Percentiles rank a stretch among this genome's conserved stretches.
Conservation (phyloP, 2,329 filamentous ascomycete genomes). For the Hymenotorrendiella dingleyae region DNA sequence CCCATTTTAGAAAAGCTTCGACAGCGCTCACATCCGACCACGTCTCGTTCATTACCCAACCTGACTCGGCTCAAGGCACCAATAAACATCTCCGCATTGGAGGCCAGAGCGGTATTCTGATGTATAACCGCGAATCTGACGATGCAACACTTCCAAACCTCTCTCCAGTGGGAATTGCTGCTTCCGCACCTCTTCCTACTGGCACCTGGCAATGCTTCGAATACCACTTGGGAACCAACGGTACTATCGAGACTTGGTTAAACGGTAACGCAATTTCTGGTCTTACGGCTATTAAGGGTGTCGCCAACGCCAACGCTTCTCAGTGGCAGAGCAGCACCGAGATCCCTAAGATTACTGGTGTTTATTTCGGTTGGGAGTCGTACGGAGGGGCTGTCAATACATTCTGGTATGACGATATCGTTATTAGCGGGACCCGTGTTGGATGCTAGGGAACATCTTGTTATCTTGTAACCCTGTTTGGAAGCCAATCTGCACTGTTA, state of each 20-base stretch:
- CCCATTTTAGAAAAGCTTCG: slow-evolving; percentile 42
- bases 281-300: slow-evolving; percentile 37
- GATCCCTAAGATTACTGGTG: slow-evolving; percentile 46
- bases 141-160: slow-evolving; percentile 57
- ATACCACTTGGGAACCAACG: slow-evolving; percentile 53
- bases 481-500: too few relatives aligned
- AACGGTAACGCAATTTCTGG: slow-evolving; percentile 46
- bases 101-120: slow-evolving; percentile 53
- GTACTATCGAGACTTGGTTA: slow-evolving; percentile 55
- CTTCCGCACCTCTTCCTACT: slow-evolving; percentile 45
- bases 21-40: slow-evolving; percentile 53
- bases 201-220: slow-evolving; percentile 54
- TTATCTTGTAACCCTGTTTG: too few relatives aligned
- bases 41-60: slow-evolving; percentile 60
- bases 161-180: slow-evolving; percentile 51
- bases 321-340: slow-evolving; percentile 46
- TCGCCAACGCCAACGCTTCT: slow-evolving; percentile 43
- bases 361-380: slow-evolving; percentile 60
- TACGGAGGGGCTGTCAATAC: slow-evolving; percentile 56
- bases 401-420: slow-evolving; percentile 58
- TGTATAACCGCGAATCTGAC: slow-evolving; percentile 60
- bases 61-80: slow-evolving; percentile 47
- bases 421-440: slow-evolving; percentile 40
- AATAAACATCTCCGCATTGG: slow-evolving; percentile 58
- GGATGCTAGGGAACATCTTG: too few relatives aligned